Evolutionary conservation across 2,329 filamentous ascomycete genomes (phyloP).

Genomic region (Talaromyces amestolkiae): DNA sequence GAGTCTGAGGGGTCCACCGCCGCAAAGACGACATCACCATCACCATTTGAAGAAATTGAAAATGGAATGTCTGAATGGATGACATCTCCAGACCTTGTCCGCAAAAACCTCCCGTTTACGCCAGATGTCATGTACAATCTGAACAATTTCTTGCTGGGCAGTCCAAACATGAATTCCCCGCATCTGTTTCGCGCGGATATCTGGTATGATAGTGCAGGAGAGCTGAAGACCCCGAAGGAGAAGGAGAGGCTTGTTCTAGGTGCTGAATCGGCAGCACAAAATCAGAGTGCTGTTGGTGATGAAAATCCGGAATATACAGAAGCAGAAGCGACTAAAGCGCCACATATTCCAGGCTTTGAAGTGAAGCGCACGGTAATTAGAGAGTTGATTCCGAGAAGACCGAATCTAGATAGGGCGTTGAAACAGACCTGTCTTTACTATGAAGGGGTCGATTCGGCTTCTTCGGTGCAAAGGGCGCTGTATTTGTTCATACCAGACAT

Average conservation of each 20-base stretch:
- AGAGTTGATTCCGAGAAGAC: conserved; percentile 77
- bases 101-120: conserved; percentile 27
- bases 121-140: conserved; percentile 45
- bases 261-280: neutral
- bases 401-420: conserved; percentile 68
- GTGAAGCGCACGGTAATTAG: conserved; percentile 68
- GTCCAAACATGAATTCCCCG: conserved; percentile 59
- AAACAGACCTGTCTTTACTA: conserved; percentile 83
- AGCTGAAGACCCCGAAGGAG: conserved; percentile 32
- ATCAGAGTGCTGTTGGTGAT: neutral
- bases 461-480: conserved; percentile 41
- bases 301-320: neutral
- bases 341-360: conserved; percentile 30
- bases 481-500: conserved; percentile 79
- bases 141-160: conserved; percentile 48
- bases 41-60: neutral
- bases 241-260: conserved; percentile 26
- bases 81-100: conserved; percentile 33
- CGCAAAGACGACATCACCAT: neutral
- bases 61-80: conserved; percentile 23
- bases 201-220: conserved; percentile 52
- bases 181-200: conserved; percentile 62
- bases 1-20: neutral
- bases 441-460: conserved; percentile 12
- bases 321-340: conserved; percentile 21